Conservation (phyloP, 2,329 filamentous ascomycete genomes). For the Biscogniauxia sp. region DNA sequence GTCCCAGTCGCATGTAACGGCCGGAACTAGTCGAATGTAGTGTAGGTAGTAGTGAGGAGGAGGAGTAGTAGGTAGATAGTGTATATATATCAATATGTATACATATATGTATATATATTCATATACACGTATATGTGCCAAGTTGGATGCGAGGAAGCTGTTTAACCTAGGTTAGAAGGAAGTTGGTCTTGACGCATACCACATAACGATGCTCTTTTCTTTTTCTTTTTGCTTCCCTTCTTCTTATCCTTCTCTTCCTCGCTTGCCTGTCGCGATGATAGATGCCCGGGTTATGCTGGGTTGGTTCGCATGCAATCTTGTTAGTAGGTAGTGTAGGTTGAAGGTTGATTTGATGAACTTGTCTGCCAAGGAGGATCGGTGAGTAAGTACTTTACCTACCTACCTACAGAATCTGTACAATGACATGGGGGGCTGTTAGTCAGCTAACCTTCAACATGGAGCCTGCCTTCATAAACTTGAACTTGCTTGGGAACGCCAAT, state of each 20-base stretch:
- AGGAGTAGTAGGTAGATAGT: too few relatives aligned
- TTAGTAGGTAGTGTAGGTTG: not conserved
- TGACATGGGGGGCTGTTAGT: not conserved
- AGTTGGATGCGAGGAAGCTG: not conserved
- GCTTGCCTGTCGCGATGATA: not conserved
- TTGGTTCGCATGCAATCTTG: too few relatives aligned
- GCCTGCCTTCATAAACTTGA: too few relatives aligned
- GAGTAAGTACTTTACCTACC: not conserved
- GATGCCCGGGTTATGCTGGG: too few relatives aligned
- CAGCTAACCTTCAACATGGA: too few relatives aligned
- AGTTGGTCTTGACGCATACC: too few relatives aligned
- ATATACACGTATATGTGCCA: too few relatives aligned
- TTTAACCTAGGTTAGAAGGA: not conserved
- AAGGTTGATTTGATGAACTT: not conserved
- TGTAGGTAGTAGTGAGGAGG: too few relatives aligned
- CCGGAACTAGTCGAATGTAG: too few relatives aligned
- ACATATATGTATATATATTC: too few relatives aligned
- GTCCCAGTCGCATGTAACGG: not conserved
- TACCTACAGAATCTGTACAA: not conserved
- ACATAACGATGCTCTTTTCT: too few relatives aligned
- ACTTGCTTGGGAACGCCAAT: not conserved
- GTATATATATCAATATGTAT: too few relatives aligned
- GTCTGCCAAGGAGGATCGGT: not conserved
- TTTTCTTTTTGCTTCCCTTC: not conserved
- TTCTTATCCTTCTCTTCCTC: not conserved